Conservation (phyloP, 2,329 filamentous ascomycete genomes). For the Cladosporium sp. region DNA sequence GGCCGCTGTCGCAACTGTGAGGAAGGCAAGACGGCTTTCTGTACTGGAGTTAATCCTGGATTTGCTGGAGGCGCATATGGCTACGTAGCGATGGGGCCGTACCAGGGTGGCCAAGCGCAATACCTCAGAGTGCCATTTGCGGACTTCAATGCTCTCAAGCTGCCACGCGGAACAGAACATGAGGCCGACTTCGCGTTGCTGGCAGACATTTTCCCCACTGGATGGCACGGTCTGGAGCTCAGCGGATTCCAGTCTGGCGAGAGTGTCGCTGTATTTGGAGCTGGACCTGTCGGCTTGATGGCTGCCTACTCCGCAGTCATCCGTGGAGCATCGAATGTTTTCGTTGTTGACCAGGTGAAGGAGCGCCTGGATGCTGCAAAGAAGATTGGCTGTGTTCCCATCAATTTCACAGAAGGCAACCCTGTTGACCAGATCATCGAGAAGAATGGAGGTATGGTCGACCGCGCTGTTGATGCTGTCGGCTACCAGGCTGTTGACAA, state of each 20-base stretch:
- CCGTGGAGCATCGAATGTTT: conserved; percentile 62
- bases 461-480: conserved; percentile 65
- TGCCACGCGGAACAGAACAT: conserved; percentile 61
- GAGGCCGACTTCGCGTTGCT: conserved; percentile 60
- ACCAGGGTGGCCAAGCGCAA: conserved; percentile 61
- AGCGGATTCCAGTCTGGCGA: conserved; percentile 63
- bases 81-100: conserved; percentile 54
- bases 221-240: conserved; percentile 59
- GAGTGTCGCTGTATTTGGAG: conserved; percentile 61
- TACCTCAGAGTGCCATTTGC: conserved; percentile 66
- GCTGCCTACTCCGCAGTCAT: conserved; percentile 64
- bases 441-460: conserved; percentile 60
- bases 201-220: conserved; percentile 53
- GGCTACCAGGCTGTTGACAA: conserved; percentile 63
- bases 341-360: conserved; percentile 62
- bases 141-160: conserved; percentile 64
- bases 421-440: conserved; percentile 62
- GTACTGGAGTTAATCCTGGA: conserved; percentile 60
- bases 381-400: conserved; percentile 62
- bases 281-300: conserved; percentile 64
- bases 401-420: conserved; percentile 62
- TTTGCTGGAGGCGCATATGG: conserved; percentile 62
- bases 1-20: conserved; percentile 65
- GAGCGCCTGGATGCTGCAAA: conserved; percentile 60
- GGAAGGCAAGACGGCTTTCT: conserved; percentile 64